A percentile compares a stretch with the other conserved stretches of the same genome.
These are phyloP conservation scores for Combretum micranthum DNA, from an alignment of 345 rosid species.

Conservation along the genomic window DNA sequence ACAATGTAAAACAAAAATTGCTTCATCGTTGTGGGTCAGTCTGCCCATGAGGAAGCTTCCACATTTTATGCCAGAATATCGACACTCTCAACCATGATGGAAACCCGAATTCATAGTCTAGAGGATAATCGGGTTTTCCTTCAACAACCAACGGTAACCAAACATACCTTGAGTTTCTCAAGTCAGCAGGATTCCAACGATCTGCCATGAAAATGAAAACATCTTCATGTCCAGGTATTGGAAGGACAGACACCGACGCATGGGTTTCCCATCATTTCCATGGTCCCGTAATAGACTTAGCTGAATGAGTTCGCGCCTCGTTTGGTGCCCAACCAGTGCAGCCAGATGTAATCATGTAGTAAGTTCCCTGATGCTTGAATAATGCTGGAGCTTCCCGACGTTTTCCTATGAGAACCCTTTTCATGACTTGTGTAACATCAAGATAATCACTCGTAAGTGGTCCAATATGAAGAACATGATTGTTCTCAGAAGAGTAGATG, in stretches of 20 bases:
- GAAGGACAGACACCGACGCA: conserved; percentile 70
- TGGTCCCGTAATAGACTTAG: conserved; percentile 80
- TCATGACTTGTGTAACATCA: conserved; percentile 41
- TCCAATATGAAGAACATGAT: conserved; percentile 80
- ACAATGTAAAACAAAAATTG: background rate
- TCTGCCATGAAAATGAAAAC: conserved; percentile 83
- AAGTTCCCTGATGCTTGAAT: conserved; percentile 65
- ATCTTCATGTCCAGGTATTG: conserved; percentile 56
- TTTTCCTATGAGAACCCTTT: conserved; percentile 54
- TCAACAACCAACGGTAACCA: conserved; percentile 81
- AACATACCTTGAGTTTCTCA: conserved; percentile 79
- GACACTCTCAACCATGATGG: conserved; percentile 80
- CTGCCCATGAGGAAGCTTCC: conserved; percentile 54
- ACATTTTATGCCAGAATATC: conserved; percentile 79
- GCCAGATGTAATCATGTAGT: conserved; percentile 90
- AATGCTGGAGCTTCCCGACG: conserved; percentile 89
- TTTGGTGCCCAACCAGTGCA: conserved; percentile 99
- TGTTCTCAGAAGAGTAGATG: conserved; percentile 77
- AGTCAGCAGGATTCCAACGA: conserved; percentile 86
- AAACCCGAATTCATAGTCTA: conserved; percentile 61
- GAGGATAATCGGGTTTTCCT: conserved; percentile 67
- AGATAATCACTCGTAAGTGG: conserved; percentile 68
- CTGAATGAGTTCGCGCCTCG: conserved; percentile 75
- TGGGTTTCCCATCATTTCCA: conserved; percentile 92
- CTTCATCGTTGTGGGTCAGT: background rate